Conservation (phyloP, 2,329 filamentous ascomycete genomes). For the Calonectria fujianensis region DNA sequence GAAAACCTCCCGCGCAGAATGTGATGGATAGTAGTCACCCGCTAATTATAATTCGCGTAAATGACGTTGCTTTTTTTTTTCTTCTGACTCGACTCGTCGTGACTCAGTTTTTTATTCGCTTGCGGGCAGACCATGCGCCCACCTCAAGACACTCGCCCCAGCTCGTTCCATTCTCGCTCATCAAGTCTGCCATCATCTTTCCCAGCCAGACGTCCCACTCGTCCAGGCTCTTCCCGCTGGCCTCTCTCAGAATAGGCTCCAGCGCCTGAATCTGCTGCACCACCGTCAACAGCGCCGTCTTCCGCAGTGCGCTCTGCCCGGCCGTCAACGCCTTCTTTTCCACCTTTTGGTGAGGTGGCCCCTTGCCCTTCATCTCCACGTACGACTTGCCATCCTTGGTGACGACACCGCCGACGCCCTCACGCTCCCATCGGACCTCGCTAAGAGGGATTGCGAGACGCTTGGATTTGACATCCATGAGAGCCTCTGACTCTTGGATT, state of each 20-base stretch:
- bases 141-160: conserved; percentile 91
- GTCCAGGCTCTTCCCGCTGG: conserved; percentile 89
- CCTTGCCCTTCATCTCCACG: conserved; percentile 71
- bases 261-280: conserved; percentile 90
- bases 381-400: conserved; percentile 78
- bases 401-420: conserved; percentile 78
- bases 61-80: conserved; percentile 42
- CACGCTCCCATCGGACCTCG: conserved; percentile 90
- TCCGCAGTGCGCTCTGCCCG: conserved; percentile 83
- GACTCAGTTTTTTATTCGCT: conserved; percentile 63
- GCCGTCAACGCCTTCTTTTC: conserved; percentile 74
- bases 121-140: conserved; percentile 93
- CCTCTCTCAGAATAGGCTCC: conserved; percentile 87
- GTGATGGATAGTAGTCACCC: conserved; percentile 41
- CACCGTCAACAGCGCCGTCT: conserved; percentile 87
- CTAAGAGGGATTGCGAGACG: conserved; percentile 91
- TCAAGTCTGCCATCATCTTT: conserved; percentile 89
- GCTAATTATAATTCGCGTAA: conserved; percentile 35
- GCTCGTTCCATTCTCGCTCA: conserved; percentile 85
- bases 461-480: conserved; percentile 82
- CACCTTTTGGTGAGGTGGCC: conserved; percentile 62
- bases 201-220: conserved; percentile 95
- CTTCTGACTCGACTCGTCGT: conserved; percentile 34
- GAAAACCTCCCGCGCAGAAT: conserved; percentile 38
- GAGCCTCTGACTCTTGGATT: conserved; percentile 84